Evolutionary conservation across 2,329 filamentous ascomycete species (phyloP), one percentile per base, ranked within the genome.

Genomic region (Claviceps sp.): DNA sequence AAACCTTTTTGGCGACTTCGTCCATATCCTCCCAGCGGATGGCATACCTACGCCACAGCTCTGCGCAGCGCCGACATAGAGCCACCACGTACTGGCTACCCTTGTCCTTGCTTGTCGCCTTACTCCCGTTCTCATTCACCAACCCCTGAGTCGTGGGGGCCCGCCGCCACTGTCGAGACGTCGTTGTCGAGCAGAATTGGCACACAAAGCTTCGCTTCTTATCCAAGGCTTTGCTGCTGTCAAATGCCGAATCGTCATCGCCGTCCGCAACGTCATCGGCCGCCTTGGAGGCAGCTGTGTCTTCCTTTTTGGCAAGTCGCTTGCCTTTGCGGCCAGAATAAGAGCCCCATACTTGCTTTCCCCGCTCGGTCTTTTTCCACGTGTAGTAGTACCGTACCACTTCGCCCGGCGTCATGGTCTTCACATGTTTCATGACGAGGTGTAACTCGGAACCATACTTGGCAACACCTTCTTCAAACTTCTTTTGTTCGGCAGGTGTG

Each of bases 21-120:
- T 97, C 93, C 14, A 89, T 78, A 58, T 95, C 88, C 66, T 97
- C 93, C 82, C 88, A 98, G 58, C 94, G 88, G 55, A 98, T 88
- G 16, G 85, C 91, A 66, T 98, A 98, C 57, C 91, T 87, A 48
- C 93, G 84, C 93, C 93, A 98, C 8, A 98, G 73, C 61, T 93
- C 83, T 26, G 90, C 90, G 63, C 93, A 98, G 54, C 91, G 82
- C 53, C 89, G 78, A 64, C 93, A 98, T 4, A 98, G 77, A 3
- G 91, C 90, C 47, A 90, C 78, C 17, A 94, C 79, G 38, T 85
- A 81, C 59, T 85, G 81, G 16, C 76, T 73, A 13, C 79, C 80
- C 64, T 91, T 95, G 57, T 95, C 88, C 66, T 89, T 90, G 60
- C 78, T 77, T 51, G 80, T 80, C 5, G 59, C 58, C 54, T 70